Conservation (phyloP, 306 rosid species). For the Acacia acuminata region DNA sequence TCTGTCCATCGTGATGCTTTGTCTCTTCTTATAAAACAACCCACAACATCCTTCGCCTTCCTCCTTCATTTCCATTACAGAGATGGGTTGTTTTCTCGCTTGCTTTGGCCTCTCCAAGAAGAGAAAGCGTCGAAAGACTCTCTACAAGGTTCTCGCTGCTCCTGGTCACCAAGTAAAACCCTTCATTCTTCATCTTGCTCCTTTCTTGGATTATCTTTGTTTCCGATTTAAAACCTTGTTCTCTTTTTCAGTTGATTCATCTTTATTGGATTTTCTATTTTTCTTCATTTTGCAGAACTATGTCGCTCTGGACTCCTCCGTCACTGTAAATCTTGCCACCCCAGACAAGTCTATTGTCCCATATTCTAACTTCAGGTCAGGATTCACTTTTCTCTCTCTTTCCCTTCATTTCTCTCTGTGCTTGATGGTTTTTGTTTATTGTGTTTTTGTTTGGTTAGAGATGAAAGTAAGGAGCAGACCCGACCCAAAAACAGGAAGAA, state of each 20-base stretch:
- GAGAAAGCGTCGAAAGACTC: conserved; percentile 54
- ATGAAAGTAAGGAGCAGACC: conserved; percentile 54
- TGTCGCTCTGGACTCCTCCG: conserved; percentile 52
- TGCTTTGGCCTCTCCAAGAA: conserved; percentile 75
- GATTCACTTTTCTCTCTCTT: conserved; percentile 5
- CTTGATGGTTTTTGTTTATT: conserved; percentile 13
- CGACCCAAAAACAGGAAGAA: conserved; percentile 67
- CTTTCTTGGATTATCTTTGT: neutral
- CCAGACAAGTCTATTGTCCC: conserved; percentile 33
- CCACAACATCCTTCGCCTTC: conserved; percentile 25
- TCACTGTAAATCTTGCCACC: conserved; percentile 29
- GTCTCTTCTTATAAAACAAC: conserved; percentile 12
- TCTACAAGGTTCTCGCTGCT: conserved; percentile 40
- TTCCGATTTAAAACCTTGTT: neutral
- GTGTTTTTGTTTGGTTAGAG: conserved; percentile 43
- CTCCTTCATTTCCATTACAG: neutral
- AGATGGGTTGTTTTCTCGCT: conserved; percentile 81
- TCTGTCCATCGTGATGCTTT: neutral
- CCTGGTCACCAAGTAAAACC: conserved; percentile 43
- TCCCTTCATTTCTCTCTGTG: neutral
- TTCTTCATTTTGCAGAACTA: conserved; percentile 56
- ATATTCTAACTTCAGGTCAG: conserved; percentile 56
- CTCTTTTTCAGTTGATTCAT: neutral
- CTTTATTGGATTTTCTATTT: neutral
- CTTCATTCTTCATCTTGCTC: neutral